phyloP scores from a whole-genome alignment of 805 yeast species.

The Kazachstania martiniae region DNA sequence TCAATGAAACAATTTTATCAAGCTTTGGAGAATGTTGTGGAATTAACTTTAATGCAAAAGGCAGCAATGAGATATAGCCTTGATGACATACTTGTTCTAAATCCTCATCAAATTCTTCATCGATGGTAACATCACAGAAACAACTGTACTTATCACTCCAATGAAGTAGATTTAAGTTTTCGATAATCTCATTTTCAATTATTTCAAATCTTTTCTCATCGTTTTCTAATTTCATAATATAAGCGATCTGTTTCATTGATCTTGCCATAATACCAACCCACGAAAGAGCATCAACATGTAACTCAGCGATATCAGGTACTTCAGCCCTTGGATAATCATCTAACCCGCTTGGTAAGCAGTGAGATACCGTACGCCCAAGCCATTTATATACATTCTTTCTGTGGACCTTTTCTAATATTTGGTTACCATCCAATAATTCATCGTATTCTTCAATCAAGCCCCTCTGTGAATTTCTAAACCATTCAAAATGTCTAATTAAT shows the following conservation, averaged over 20 bases:
- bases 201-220: slow-evolving; percentile 46
- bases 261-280: slow-evolving; percentile 94
- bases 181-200: slow-evolving; percentile 45
- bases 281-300: slow-evolving; percentile 78
- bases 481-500: slow-evolving; percentile 63
- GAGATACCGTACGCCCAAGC: slow-evolving; percentile 82
- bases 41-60: slow-evolving; percentile 65
- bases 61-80: slow-evolving; percentile 82
- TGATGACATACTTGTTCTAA: slow-evolving; percentile 59
- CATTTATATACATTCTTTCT: slow-evolving; percentile 69
- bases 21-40: slow-evolving; percentile 39
- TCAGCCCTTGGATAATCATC: slow-evolving; percentile 90
- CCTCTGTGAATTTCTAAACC: slow-evolving; percentile 73
- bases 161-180: slow-evolving; percentile 62
- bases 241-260: slow-evolving; percentile 67
- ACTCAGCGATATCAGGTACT: slow-evolving; percentile 76
- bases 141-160: slow-evolving; percentile 61
- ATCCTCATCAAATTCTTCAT: slow-evolving; percentile 52
- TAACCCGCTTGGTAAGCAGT: slow-evolving; percentile 84
- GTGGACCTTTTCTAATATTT: slow-evolving; percentile 31
- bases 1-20: slow-evolving; percentile 39
- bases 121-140: slow-evolving; percentile 77
- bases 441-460: slow-evolving; percentile 70
- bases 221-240: slow-evolving; percentile 42
- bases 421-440: slow-evolving; percentile 18